phyloP scores from a whole-genome alignment of 2,329 filamentous ascomycete genomes.

The Parafenestella ontariensis region DNA sequence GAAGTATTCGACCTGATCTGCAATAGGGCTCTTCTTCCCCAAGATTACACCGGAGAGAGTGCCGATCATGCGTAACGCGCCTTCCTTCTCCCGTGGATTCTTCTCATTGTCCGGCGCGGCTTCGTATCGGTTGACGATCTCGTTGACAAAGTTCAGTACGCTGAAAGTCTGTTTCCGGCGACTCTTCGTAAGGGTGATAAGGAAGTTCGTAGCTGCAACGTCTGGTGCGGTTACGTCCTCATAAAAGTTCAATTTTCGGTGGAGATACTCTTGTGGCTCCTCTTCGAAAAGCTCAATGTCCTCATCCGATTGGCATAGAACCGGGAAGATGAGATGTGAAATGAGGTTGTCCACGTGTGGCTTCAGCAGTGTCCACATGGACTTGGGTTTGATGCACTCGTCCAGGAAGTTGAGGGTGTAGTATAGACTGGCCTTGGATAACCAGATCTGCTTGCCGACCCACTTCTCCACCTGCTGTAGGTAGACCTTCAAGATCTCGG shows the following conservation, averaged over 20 bases:
- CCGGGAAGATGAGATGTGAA: conserved; percentile 93
- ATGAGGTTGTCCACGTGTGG: conserved; percentile 92
- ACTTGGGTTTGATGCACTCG: conserved; percentile 95
- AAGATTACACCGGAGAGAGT: conserved; percentile 92
- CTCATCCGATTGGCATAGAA: conserved; percentile 89
- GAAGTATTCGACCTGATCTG: conserved; percentile 97
- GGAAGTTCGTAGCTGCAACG: conserved; percentile 94
- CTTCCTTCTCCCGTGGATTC: conserved; percentile 94
- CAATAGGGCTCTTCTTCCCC: conserved; percentile 97
- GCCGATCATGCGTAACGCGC: conserved; percentile 95
- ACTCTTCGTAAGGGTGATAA: conserved; percentile 92
- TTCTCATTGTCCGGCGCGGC: conserved; percentile 83
- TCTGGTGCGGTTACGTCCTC: conserved; percentile 96
- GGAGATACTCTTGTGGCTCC: conserved; percentile 94
- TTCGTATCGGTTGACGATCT: conserved; percentile 93
- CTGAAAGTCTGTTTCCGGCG: conserved; percentile 95
- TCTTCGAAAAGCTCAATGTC: conserved; percentile 94
- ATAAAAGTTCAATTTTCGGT: conserved; percentile 96
- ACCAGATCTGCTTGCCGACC: conserved; percentile 92
- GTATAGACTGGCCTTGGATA: conserved; percentile 91
- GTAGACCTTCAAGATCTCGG: conserved; percentile 95
- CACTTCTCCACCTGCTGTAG: conserved; percentile 95
- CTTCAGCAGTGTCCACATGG: conserved; percentile 94
- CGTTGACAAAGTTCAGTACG: conserved; percentile 93
- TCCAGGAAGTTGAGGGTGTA: conserved; percentile 95